Base-by-base conservation (phyloP, 176 grass and related monocot species). In the Bonia amplexicaulis region DNA sequence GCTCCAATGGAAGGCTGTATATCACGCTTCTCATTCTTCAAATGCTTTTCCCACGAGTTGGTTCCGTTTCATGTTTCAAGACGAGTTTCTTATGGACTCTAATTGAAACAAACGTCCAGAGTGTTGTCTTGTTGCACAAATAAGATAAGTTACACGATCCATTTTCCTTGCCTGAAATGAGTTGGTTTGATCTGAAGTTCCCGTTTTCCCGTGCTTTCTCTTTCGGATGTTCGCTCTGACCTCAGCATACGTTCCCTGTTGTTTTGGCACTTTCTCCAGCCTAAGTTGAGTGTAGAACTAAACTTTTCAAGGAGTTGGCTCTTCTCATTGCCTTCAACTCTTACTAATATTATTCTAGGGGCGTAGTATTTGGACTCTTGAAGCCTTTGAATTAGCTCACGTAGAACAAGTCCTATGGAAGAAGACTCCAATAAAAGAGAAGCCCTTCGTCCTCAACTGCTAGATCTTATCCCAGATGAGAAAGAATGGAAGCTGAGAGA, bases 381-480 rank as follows among this genome's bases (percentile, higher is more conserved):
- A 37, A 72, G 77, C n/a, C 40, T 35, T 55, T 53, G 84, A 82
- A 54, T 70, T 70, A 52, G 85, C 76, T 82, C 71, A 58, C 65
- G 26, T 35, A 26, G 73, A 90, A 79, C 68, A 16, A 72, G 59
- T 75, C 73, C 20, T 49, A 96, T 99, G 93, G 90, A 88, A 90
- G 86, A 90, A 85, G 45, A 84, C 54, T 78, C 74, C 35, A 72
- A 89, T 77, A 85, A 41, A 66, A 84, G 72, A 82, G 82, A 78
- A 71, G 66, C 15, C 41, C 58, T 71, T 77, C 85, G 87, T 20
- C 91, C 93, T 16, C 90, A 67, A 67, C 87, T 99, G 60, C 90
- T 99, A 7, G 78, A 99, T 91, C 86, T 99, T 55, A 99, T 96
- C 73, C 82, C 92, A 10, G 90, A 87, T 42, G 93, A 91, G 85